Conservation (phyloP, 306 rosid genomes). For the Cucurbita maxima region DNA sequence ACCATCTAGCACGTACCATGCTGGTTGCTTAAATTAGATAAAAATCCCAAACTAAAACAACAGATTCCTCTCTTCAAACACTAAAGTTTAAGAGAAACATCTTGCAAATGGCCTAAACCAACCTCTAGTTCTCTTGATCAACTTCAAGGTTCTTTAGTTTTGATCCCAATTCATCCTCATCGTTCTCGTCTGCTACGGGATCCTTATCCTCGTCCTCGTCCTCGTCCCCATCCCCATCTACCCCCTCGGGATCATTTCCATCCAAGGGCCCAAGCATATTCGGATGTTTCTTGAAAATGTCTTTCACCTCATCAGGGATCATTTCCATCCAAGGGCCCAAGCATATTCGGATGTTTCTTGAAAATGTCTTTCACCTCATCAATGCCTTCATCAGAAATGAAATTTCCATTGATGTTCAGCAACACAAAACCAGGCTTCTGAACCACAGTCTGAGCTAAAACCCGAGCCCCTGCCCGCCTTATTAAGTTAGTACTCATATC, state of each 20-base stretch:
- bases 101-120: not conserved
- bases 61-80: slow-evolving; percentile 3
- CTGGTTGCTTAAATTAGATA: not conserved
- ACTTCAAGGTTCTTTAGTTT: slow-evolving; percentile 80
- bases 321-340: slow-evolving; percentile 73
- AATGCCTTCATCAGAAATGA: slow-evolving; percentile 69
- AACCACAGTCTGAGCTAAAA: slow-evolving; percentile 50
- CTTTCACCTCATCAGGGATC: slow-evolving; percentile 62
- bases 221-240: slow-evolving; percentile 17
- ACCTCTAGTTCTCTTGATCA: slow-evolving; percentile 15
- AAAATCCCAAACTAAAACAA: not conserved
- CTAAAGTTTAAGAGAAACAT: not conserved
- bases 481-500: slow-evolving; percentile 59
- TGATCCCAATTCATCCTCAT: slow-evolving; percentile 46
- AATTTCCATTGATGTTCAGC: slow-evolving; percentile 64
- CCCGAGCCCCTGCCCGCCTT: slow-evolving; percentile 61
- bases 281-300: slow-evolving; percentile 43
- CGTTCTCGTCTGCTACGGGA: slow-evolving; percentile 27
- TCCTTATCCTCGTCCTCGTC: slow-evolving; percentile 15
- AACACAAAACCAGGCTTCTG: slow-evolving; percentile 49
- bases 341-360: slow-evolving; percentile 35
- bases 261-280: slow-evolving; percentile 55
- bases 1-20: not conserved
- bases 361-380: slow-evolving; percentile 52
- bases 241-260: slow-evolving; percentile 83